Evolutionary conservation across 768 basidiomycete genomes (phyloP), one percentile per base, ranked within the genome.

Genomic region (Leccinum disarticulatum): DNA sequence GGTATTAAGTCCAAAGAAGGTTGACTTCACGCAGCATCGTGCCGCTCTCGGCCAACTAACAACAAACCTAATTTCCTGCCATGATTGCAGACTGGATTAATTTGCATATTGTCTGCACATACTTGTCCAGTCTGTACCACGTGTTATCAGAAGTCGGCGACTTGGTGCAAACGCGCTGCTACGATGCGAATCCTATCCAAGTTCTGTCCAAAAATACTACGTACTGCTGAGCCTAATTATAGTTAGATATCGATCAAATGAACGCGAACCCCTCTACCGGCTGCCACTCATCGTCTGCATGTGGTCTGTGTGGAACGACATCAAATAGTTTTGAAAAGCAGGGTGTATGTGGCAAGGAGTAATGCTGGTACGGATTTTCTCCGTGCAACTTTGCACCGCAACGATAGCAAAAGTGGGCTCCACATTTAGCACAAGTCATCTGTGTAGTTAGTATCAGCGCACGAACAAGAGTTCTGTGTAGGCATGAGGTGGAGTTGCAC

Each of bases 391-490:
- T 80, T 1, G 72, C 58, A 5, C 88, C 91, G 69, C 92, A 93
- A 6, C 86, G 82, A 66, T 90, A 93, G 77, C 92, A 94, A 67
- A 92, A 94, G 68, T 94, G 92, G 53, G 83, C 79, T 31, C 73
- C 67, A 73, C 92, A 94, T 64, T 84, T 87, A n/a, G 77, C 74
- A 66, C 88, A 93, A 7, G 83, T 88, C 90, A 91, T 91, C 90
- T 91, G 60, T 38, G 47, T 9, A 55, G 60, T 52, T 35, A 67
- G 64, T 25, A 47, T 13, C 17, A 13, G 52, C 35, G 15, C 47
- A 53, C 57, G 59, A 38, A 41, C 28, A 48, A 60, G 17, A 53
- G 33, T 6, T 27, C 9, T 17, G 8, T n/a, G 33, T 35, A 35
- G 33, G 48, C 19, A 53, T 3, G 30, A 51, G 19, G 9, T 11